Base-by-base conservation (phyloP, 177 flowering plant genomes). In the Vitis hybrid region DNA sequence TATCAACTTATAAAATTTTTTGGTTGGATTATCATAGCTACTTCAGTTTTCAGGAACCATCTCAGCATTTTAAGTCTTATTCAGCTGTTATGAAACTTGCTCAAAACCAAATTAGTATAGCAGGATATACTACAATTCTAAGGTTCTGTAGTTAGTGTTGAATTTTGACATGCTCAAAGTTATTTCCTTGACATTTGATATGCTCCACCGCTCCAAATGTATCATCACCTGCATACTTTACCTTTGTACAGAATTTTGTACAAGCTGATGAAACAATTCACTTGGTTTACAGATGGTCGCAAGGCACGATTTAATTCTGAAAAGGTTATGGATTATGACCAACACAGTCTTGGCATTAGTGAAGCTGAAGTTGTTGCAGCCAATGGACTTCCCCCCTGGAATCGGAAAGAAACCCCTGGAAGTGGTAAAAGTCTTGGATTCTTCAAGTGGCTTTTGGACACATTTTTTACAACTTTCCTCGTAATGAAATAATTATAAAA, bases 281-380 rank as follows among this genome's bases (percentile, higher is more conserved):
- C 61, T 72, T 76, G 60, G 4, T 55, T 26, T 80, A 64, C 87
- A 92, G 97, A 86, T 67, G 75, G 78, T 82, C 90, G 81, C 30
- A 83, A 92, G 77, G 73, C 91, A 74, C 70, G 89, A 3, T 84
- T 91, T 9, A 94, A 91, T 76, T 87, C 90, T 62, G 98, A 93
- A 79, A 81, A 93, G 68, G 81, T 86, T 75, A 65, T 90, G 80
- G 98, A 94, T 78, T 97, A 88, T 71, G 98, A 91, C 45, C 91
- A 90, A 61, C 91, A 89, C 68, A 93, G 98, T 78, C 98, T 94
- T 79, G 94, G 98, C 66, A 87, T 93, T 17, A 80, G 95, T 12
- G 78, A 93, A 45, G 89, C 95, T 72, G 98, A 96, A 72, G 86
- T 92, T 49, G 97, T 88, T 74, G 85, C 82, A 60, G 95, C 91